A percentile compares a stretch with the other conserved stretches of the same genome.
These are phyloP conservation scores for Aspergillus ustus DNA, from an alignment of 2,329 filamentous ascomycete species.

Conservation along the genomic window DNA sequence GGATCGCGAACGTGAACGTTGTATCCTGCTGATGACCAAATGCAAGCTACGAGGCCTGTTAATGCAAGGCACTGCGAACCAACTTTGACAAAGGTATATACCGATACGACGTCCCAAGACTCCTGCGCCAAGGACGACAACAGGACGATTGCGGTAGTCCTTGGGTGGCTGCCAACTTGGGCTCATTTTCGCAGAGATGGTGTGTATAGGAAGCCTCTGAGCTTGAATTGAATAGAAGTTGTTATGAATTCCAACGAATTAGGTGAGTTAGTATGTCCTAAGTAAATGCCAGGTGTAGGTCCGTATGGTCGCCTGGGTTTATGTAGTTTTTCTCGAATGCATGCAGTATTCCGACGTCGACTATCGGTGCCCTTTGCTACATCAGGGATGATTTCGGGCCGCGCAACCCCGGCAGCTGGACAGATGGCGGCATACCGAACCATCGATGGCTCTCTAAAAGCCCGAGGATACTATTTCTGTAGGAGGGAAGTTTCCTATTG, in stretches of 20 bases:
- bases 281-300: no score
- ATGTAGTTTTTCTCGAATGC: no score
- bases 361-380: not conserved
- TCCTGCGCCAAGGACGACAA: slow-evolving; percentile 48
- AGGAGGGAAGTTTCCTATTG: not conserved
- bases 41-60: slow-evolving; percentile 26
- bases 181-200: slow-evolving; percentile 19
- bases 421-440: not conserved
- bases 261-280: no score
- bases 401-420: not conserved
- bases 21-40: slow-evolving; percentile 41
- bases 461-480: not conserved
- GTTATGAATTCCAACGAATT: no score
- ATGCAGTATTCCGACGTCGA: no score
- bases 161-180: slow-evolving; percentile 30
- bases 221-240: no score
- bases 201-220: not conserved
- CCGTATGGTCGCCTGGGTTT: no score
- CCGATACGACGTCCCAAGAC: slow-evolving; percentile 48
- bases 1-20: slow-evolving; percentile 35
- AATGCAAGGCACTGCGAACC: not conserved
- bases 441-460: not conserved
- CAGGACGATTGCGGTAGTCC: slow-evolving; percentile 41
- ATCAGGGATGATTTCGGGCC: not conserved
- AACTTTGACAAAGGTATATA: slow-evolving; percentile 10